A percentile compares a stretch with the other conserved stretches of the same genome.
phyloP scores from a whole-genome alignment of 2,329 filamentous ascomycete genomes.

The Hysterium pulicare region DNA sequence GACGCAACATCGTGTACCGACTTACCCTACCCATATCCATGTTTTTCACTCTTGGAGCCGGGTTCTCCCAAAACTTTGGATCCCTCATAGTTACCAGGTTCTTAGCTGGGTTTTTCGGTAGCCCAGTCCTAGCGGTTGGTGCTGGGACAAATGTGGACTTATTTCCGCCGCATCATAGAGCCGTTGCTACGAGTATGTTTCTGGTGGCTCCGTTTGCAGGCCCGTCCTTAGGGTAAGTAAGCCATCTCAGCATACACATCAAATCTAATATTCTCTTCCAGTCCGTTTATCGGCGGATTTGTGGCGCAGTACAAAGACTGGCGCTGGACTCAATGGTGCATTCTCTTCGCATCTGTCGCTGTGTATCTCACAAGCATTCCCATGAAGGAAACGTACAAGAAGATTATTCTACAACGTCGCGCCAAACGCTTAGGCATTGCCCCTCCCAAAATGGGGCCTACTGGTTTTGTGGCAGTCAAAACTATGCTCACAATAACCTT shows the following conservation, averaged over 20 bases:
- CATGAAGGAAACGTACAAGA: conserved; percentile 56
- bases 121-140: conserved; percentile 49
- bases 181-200: conserved; percentile 34
- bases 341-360: conserved; percentile 39
- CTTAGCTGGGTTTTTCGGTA: conserved; percentile 71
- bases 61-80: conserved; percentile 50
- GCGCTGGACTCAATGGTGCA: conserved; percentile 45
- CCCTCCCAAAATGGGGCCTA: conserved; percentile 10
- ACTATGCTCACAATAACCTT: conserved; percentile 40
- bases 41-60: conserved; percentile 57
- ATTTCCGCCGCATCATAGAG: conserved; percentile 30
- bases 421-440: conserved; percentile 30
- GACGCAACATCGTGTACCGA: conserved; percentile 54
- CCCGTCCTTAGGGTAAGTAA: conserved; percentile 32
- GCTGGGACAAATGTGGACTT: conserved; percentile 42
- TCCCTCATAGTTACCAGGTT: conserved; percentile 57
- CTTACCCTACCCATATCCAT: conserved; percentile 47
- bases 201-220: conserved; percentile 42
- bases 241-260: too few species aligned
- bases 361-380: conserved; percentile 39
- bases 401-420: conserved; percentile 42
- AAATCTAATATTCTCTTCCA: too few species aligned
- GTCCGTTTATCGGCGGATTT: conserved; percentile 45
- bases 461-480: conserved; percentile 14
- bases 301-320: conserved; percentile 45